phyloP scores from a whole-genome alignment of 257 asterid genomes.

The Prunella vulgaris region DNA sequence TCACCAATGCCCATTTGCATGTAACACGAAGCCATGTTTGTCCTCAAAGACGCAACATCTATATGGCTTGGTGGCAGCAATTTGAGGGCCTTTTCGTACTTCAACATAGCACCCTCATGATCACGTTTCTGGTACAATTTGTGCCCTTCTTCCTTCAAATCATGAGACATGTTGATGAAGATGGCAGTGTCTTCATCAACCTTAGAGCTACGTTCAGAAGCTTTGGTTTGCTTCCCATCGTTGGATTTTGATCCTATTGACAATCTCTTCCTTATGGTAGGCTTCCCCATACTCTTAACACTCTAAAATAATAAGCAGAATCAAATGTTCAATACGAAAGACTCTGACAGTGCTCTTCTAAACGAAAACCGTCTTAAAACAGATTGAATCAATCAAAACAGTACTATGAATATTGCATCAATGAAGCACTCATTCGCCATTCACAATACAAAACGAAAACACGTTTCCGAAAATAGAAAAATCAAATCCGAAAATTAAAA shows the following conservation, averaged over 20 bases:
- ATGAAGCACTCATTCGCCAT: background rate
- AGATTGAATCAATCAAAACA: conserved; percentile 1
- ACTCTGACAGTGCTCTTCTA: conserved; percentile 22
- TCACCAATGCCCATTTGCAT: conserved; percentile 89
- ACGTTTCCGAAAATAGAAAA: background rate
- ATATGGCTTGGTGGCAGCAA: conserved; percentile 70
- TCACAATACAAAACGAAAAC: background rate
- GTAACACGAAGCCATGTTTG: conserved; percentile 89
- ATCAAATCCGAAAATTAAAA: background rate
- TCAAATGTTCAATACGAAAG: background rate
- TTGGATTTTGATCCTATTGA: conserved; percentile 39
- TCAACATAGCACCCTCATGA: conserved; percentile 89
- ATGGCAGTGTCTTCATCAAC: conserved; percentile 89
- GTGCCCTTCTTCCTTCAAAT: conserved; percentile 88
- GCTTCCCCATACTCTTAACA: conserved; percentile 66
- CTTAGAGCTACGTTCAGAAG: conserved; percentile 50
- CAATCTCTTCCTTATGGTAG: conserved; percentile 62
- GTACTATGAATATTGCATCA: conserved; percentile 2
- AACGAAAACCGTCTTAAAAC: conserved; percentile 20
- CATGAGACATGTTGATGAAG: conserved; percentile 85
- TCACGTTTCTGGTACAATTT: conserved; percentile 67
- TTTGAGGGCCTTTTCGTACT: conserved; percentile 83
- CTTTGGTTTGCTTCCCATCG: conserved; percentile 40
- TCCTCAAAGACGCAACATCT: conserved; percentile 73
- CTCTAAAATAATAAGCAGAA: background rate